Evolutionary conservation across 495 filamentous ascomycete genomes (phyloP), one percentile per base, ranked within the genome.

Genomic region (Trichoderma asperelloides): DNA sequence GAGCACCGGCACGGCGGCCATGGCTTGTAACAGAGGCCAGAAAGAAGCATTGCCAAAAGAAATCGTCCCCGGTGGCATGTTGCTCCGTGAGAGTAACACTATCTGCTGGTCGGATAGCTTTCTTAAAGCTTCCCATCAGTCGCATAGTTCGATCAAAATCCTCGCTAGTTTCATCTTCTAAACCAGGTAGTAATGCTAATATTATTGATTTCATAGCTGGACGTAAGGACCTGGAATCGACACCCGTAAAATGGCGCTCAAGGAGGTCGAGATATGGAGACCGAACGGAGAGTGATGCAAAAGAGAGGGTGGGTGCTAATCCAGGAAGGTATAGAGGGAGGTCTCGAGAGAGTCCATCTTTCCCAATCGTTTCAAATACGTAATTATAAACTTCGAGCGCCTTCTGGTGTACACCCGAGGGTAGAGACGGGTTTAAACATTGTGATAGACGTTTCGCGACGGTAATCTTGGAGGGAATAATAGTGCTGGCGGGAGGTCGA

Each of bases 21-120:
- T 90, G 82, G 72, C 91, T 93, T 7, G 94, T 97, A 43, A 99
- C 96, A 0, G 91, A 87, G 16, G 93, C 92, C 45, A 98, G 81
- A 70, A 99, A 97, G 70, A 99, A 89, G 76, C 91, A 97, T 79
- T 99, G 95, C 95, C 95, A 99, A 74, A 97, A 99, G 74, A 92
- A 96, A 70, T 92, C 91, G 65, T 93, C 91, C 33, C 86, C 88
- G 12, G 81, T 77, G 16, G 82, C 84, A 63, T 82, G 80, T n/a
- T 78, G 77, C n/a, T 82, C 77, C 2, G 82, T 81, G 12, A 80
- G 78, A 25, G 80, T 77, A 51, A 81, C 77, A 68, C 80, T 77
- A 47, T 67, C 70, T 6, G 77, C 76, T 16, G 80, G 78, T 3
- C 84, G 84, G 27, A 93, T 84, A 13, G 86, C 85, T 71, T 82